Evolutionary conservation across 768 basidiomycete species (phyloP), one percentile per base, ranked within the genome.

Genomic region (Xanthoconium purpureum): DNA sequence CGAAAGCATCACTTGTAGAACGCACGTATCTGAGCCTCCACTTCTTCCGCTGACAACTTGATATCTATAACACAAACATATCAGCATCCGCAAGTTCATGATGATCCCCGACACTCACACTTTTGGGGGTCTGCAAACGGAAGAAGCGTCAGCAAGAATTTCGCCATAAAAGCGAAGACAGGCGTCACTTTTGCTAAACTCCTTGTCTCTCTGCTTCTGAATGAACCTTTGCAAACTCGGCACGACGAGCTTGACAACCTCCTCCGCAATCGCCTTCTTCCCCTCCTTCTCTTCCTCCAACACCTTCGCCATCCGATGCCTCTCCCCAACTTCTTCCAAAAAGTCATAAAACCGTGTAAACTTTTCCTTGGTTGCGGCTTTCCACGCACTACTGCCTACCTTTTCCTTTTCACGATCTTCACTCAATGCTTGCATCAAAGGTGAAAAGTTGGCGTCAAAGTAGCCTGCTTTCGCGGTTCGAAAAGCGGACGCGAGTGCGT

Each of bases 391-490:
- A n/a, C 70, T 71, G 29, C 78, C 78, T 8, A 70, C 74, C 63
- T 82, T 81, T 63, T 80, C 80, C 61, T 59, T 73, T 59, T 66
- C 70, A 24, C 68, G 64, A 73, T 84, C 74, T 74, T 82, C 67
- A 71, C 77, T 71, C 52, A 83, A 71, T 18, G 79, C 63, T 55
- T 89, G 87, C 75, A 93, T 83, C 48, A 93, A 73, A 12, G 88
- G 86, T 8, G 85, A 84, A 69, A 88, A 91, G 71, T 91, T 93
- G 24, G 87, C 77, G 58, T 92, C 91, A 57, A 91, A 91, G 71
- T 94, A 94, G 5, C 78, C 86, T 10, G 90, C 88, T 70, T 91
- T 91, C 42, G 91, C 87, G 1, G 84, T 91, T 37, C 90, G 84
- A 74, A 85, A 89, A 56, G 82, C 84, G 6, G 85, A 86, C 57